phyloP scores from a whole-genome alignment of 371 early-diverging fungal species.

The Rhizopus arrhizus region DNA sequence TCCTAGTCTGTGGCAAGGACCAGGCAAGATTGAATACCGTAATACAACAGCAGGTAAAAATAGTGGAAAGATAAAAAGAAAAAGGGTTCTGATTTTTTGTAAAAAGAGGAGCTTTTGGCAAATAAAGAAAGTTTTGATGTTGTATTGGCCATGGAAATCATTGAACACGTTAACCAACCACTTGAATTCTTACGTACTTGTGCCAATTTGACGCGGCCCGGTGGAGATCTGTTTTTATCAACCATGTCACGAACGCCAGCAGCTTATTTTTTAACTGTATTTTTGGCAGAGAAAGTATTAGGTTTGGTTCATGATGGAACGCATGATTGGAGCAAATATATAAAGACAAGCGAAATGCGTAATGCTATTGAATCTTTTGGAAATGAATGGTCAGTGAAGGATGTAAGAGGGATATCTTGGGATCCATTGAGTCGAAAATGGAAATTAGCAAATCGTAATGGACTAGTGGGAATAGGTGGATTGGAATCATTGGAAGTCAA shows the following conservation, averaged over 20 bases:
- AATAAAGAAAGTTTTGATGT: conserved; percentile 72
- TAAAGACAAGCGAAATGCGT: conserved; percentile 43
- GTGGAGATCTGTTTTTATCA: conserved; percentile 79
- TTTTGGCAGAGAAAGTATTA: conserved; percentile 82
- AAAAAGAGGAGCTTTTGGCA: conserved; percentile 60
- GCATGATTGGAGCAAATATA: conserved; percentile 86
- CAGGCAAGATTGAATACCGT: conserved; percentile 64
- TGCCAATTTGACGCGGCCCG: conserved; percentile 64
- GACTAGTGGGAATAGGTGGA: conserved; percentile 39
- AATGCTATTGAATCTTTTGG: conserved; percentile 18
- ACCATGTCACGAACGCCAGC: conserved; percentile 89
- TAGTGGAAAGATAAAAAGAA: conserved; percentile 8
- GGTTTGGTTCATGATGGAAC: conserved; percentile 84
- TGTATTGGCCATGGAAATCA: conserved; percentile 88
- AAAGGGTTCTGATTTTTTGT: background rate
- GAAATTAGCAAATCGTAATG: conserved; percentile 38
- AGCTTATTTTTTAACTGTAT: conserved; percentile 79
- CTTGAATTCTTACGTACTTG: conserved; percentile 70
- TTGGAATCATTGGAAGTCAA: conserved; percentile 49
- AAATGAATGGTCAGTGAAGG: conserved; percentile 44
- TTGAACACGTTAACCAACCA: conserved; percentile 90
- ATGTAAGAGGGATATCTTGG: conserved; percentile 51
- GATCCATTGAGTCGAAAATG: conserved; percentile 48
- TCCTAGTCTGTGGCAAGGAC: conserved; percentile 57
- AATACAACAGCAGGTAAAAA: conserved; percentile 69